Conservation (phyloP, 139 green algal species). For the Diplosphaera chodatii region DNA sequence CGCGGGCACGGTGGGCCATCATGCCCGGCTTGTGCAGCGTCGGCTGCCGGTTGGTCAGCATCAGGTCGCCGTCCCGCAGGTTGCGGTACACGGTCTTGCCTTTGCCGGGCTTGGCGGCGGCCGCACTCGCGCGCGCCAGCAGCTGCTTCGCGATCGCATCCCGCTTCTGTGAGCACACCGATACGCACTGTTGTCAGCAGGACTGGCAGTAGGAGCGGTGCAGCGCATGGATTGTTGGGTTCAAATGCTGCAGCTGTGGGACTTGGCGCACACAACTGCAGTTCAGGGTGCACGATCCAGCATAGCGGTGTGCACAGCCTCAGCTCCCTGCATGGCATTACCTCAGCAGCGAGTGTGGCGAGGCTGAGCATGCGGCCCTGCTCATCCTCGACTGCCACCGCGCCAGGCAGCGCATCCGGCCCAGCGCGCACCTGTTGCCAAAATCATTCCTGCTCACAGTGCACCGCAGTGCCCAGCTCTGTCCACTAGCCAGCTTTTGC, state of each 20-base stretch:
- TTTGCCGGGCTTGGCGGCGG: conserved; percentile 11
- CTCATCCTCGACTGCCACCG: conserved; percentile 89
- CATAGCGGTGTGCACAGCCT: too few relatives aligned
- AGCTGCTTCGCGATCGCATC: conserved; percentile 77
- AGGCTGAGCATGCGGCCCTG: conserved; percentile 65
- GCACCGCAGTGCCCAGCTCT: too few relatives aligned
- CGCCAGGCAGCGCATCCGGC: conserved; percentile 71
- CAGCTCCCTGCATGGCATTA: too few relatives aligned
- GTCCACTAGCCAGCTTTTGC: too few relatives aligned
- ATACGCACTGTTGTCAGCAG: too few relatives aligned
- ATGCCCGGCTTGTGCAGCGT: conserved; percentile 96
- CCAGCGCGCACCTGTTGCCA: conserved; percentile 44
- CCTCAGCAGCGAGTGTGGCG: not conserved
- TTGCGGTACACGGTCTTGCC: conserved; percentile 87
- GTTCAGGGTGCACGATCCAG: too few relatives aligned
- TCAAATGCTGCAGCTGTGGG: too few relatives aligned
- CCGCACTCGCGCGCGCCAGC: conserved; percentile 27
- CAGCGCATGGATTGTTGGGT: too few relatives aligned
- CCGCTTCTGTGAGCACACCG: too few relatives aligned
- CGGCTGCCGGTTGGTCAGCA: conserved; percentile 98
- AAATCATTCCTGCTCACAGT: too few relatives aligned
- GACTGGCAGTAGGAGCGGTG: too few relatives aligned
- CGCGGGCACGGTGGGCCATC: conserved; percentile 63
- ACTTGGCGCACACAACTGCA: too few relatives aligned
- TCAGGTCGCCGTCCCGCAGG: conserved; percentile 85